Evolutionary conservation across 768 basidiomycete genomes (phyloP).

Genomic region (Hygrophoropsis aurantiaca): DNA sequence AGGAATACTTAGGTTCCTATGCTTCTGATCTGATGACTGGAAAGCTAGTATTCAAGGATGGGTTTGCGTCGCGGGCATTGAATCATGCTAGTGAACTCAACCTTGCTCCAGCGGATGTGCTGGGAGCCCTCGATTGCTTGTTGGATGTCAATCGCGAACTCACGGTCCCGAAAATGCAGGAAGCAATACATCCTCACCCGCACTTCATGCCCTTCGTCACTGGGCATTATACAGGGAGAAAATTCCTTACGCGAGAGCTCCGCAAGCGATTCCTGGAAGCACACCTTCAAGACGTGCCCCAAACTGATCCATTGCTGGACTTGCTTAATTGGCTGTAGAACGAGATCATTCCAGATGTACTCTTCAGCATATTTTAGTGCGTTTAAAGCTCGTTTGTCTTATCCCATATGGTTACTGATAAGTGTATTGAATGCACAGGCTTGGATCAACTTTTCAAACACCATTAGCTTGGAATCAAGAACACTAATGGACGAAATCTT

Average conservation of each 20-base stretch:
- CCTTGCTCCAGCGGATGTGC: slow-evolving; percentile 94
- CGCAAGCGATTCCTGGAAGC: slow-evolving; percentile 97
- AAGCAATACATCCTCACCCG: slow-evolving; percentile 89
- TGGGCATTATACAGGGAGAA: slow-evolving; percentile 92
- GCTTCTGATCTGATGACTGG: slow-evolving; percentile 90
- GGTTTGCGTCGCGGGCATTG: slow-evolving; percentile 88
- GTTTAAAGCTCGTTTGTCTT: slow-evolving; percentile 17
- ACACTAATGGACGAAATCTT: slow-evolving; percentile 58
- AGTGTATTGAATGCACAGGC: slow-evolving; percentile 48
- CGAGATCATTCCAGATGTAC: slow-evolving; percentile 68
- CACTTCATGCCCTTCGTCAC: slow-evolving; percentile 98
- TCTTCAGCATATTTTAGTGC: slow-evolving; percentile 85
- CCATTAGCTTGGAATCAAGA: slow-evolving; percentile 31
- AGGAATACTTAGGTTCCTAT: slow-evolving; percentile 97
- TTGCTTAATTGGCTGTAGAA: slow-evolving; percentile 80
- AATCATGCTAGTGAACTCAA: slow-evolving; percentile 95
- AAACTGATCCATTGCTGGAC: slow-evolving; percentile 74
- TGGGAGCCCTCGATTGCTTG: slow-evolving; percentile 94
- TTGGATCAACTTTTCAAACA: slow-evolving; percentile 90
- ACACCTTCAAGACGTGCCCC: slow-evolving; percentile 95
- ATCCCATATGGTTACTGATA: background rate
- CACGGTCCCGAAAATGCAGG: slow-evolving; percentile 93
- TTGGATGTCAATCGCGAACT: slow-evolving; percentile 97
- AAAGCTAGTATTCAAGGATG: slow-evolving; percentile 92
- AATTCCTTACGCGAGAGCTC: slow-evolving; percentile 93